Conservation (phyloP, 1,139 yeast genomes). For the Candida sojae region DNA sequence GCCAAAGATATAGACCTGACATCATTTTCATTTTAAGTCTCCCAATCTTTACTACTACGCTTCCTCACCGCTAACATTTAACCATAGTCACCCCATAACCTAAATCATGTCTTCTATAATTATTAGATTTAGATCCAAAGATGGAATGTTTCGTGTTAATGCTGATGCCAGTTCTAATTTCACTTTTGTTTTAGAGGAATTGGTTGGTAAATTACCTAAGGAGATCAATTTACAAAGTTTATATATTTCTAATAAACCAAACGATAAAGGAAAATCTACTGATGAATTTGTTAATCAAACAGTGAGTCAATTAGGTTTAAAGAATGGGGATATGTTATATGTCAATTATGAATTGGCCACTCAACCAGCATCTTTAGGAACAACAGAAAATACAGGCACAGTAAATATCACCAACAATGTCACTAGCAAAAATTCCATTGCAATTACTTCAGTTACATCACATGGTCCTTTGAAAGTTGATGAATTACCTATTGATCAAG, state of each 20-base stretch:
- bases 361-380: constrained; percentile 3
- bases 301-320: constrained; percentile 51
- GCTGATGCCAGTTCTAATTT: constrained; percentile 54
- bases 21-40: background rate
- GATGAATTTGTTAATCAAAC: constrained; percentile 25
- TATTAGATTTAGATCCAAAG: constrained; percentile 77
- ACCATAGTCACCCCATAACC: too few relatives aligned
- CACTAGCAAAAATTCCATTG: constrained; percentile 6
- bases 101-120: constrained; percentile 10
- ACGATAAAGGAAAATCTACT: constrained; percentile 48
- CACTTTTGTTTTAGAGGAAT: constrained; percentile 46
- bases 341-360: constrained; percentile 44
- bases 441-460: constrained; percentile 6
- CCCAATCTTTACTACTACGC: background rate
- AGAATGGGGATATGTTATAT: constrained; percentile 85
- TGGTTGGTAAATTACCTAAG: constrained; percentile 33
- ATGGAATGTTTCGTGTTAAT: constrained; percentile 75
- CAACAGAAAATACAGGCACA: constrained; percentile 10
- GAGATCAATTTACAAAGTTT: constrained; percentile 34
- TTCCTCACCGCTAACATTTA: too few relatives aligned
- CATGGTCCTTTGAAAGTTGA: constrained; percentile 22
- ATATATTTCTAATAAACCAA: constrained; percentile 47
- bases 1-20: too few relatives aligned
- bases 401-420: constrained; percentile 6
- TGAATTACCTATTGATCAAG: constrained; percentile 65